phyloP scores from a whole-genome alignment of 2,329 filamentous ascomycete species.

The Aspergillus oerlinghausenensis region DNA sequence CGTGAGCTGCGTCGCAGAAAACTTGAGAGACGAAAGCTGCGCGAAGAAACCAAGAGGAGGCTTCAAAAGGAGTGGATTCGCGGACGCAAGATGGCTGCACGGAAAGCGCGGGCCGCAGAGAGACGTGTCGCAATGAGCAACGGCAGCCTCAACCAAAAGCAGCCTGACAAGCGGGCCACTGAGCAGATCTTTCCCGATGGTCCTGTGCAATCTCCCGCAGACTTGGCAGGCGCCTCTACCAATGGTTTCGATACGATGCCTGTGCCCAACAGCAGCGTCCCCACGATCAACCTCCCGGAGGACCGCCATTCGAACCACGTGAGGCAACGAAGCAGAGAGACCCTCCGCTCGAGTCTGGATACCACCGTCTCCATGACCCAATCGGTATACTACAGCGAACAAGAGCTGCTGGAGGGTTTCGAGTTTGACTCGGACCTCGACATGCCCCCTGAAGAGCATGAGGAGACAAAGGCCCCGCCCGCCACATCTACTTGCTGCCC shows the following conservation, averaged over 20 bases:
- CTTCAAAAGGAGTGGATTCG: slow-evolving; percentile 40
- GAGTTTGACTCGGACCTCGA: slow-evolving; percentile 42
- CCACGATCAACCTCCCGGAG: slow-evolving; percentile 27
- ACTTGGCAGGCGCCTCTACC: slow-evolving; percentile 18
- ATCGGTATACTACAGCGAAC: slow-evolving; percentile 22
- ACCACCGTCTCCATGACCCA: slow-evolving; percentile 16
- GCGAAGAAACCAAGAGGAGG: slow-evolving; percentile 35
- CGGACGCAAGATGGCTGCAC: slow-evolving; percentile 32
- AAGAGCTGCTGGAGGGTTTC: slow-evolving; percentile 36
- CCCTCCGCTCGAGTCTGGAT: slow-evolving; percentile 22
- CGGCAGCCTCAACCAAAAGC: slow-evolving; percentile 6
- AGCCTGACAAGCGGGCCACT: background rate
- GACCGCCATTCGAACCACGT: slow-evolving; percentile 9
- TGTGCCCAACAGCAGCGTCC: slow-evolving; percentile 17
- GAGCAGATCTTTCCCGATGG: slow-evolving; percentile 19
- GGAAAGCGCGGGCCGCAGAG: slow-evolving; percentile 27
- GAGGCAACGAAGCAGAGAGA: slow-evolving; percentile 11
- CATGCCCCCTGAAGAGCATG: slow-evolving; percentile 30
- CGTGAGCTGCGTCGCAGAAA: slow-evolving; percentile 33
- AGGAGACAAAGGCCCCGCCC: slow-evolving; percentile 10
- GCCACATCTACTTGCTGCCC: slow-evolving; percentile 8
- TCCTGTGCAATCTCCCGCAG: slow-evolving; percentile 25
- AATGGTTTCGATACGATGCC: slow-evolving; percentile 13
- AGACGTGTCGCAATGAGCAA: slow-evolving; percentile 18
- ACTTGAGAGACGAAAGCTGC: slow-evolving; percentile 32